Percentiles rank a stretch among this genome's conserved stretches.
These are phyloP conservation scores for Corymbia citriodora DNA, from an alignment of 441 rosid species.

Conservation along the genomic window DNA sequence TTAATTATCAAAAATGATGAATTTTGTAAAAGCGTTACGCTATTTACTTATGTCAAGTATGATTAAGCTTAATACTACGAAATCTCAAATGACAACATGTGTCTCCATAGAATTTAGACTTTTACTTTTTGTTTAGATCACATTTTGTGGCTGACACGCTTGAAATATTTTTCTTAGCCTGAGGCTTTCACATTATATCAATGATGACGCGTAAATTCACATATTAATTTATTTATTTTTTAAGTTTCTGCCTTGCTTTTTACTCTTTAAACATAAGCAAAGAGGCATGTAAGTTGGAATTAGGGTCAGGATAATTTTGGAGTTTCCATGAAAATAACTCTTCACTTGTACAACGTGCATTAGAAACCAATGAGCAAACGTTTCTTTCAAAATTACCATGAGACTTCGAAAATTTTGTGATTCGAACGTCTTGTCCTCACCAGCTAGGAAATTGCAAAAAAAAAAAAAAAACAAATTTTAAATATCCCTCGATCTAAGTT, in stretches of 20 bases:
- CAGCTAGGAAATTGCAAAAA: background rate
- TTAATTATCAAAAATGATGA: background rate
- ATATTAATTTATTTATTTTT: background rate
- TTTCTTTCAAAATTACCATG: background rate
- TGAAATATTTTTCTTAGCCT: background rate
- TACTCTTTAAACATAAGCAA: background rate
- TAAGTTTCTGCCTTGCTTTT: background rate
- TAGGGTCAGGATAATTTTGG: background rate
- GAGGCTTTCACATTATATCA: background rate
- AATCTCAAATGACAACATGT: background rate
- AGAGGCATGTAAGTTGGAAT: background rate
- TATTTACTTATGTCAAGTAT: background rate
- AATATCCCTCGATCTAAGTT: background rate
- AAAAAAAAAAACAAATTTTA: no score
- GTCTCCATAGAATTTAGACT: background rate
- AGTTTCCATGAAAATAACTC: background rate
- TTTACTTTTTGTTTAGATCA: background rate
- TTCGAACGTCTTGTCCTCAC: background rate
- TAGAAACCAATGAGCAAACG: background rate
- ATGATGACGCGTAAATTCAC: background rate
- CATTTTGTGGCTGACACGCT: background rate
- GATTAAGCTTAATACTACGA: background rate
- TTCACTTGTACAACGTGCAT: background rate
- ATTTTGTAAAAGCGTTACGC: background rate
- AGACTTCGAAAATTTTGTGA: background rate